Percentiles rank a stretch among this genome's conserved stretches.
phyloP scores from a whole-genome alignment of 768 basidiomycete genomes.

The Leccinum boreale region DNA sequence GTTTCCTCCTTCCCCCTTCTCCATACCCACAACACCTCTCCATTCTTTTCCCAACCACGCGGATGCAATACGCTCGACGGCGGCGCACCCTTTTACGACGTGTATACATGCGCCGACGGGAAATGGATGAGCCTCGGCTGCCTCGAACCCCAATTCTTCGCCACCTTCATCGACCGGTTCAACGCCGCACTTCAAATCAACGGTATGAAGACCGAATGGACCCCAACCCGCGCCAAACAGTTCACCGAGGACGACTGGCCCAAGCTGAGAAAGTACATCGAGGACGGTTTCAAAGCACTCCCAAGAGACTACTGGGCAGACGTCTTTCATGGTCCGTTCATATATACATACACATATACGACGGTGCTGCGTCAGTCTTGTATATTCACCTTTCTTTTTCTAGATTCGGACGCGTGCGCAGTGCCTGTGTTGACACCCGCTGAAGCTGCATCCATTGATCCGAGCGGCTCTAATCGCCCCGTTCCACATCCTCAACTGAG shows the following conservation, averaged over 20 bases:
- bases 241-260: slow-evolving; percentile 52
- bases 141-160: slow-evolving; percentile 71
- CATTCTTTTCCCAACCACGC: slow-evolving; percentile 41
- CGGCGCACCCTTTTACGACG: slow-evolving; percentile 73
- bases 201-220: slow-evolving; percentile 49
- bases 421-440: slow-evolving; percentile 62
- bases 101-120: slow-evolving; percentile 72
- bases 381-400: background rate
- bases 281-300: slow-evolving; percentile 57
- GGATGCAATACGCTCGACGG: slow-evolving; percentile 69
- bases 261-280: slow-evolving; percentile 52
- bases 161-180: slow-evolving; percentile 56
- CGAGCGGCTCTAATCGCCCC: slow-evolving; percentile 40
- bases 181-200: slow-evolving; percentile 44
- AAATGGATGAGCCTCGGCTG: slow-evolving; percentile 77
- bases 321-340: slow-evolving; percentile 55
- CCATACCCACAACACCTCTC: slow-evolving; percentile 32
- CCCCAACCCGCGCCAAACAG: slow-evolving; percentile 47
- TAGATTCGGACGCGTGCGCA: slow-evolving; percentile 71
- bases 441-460: slow-evolving; percentile 52
- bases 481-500: slow-evolving; percentile 50
- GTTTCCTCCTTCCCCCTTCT: slow-evolving; percentile 70
- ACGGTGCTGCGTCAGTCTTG: background rate
- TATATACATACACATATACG: background rate
- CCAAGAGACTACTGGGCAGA: slow-evolving; percentile 67